Conservation (phyloP, 305 asterid species). For the Ilex paraguariensis region DNA sequence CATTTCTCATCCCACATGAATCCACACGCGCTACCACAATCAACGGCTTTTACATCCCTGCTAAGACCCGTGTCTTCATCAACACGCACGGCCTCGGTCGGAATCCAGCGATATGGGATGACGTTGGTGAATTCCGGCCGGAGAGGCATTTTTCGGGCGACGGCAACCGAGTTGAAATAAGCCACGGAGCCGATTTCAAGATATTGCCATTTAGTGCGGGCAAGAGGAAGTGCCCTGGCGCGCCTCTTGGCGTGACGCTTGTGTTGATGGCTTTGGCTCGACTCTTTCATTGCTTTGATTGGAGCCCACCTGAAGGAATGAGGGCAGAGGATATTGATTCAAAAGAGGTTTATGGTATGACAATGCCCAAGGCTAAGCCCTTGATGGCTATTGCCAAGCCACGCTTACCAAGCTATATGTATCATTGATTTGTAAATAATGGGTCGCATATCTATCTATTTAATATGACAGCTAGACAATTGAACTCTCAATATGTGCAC, state of each 20-base stretch:
- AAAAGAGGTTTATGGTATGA: slow-evolving; percentile 85
- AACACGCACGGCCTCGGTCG: slow-evolving; percentile 88
- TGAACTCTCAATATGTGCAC: too few relatives aligned
- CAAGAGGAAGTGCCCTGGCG: slow-evolving; percentile 91
- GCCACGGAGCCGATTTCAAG: slow-evolving; percentile 90
- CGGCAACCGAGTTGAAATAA: slow-evolving; percentile 77
- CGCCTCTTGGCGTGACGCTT: slow-evolving; percentile 83
- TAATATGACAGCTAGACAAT: too few relatives aligned
- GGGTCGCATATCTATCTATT: too few relatives aligned
- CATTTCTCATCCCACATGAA: slow-evolving; percentile 88
- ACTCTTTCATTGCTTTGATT: slow-evolving; percentile 68
- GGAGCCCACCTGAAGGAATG: slow-evolving; percentile 58
- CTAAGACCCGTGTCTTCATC: slow-evolving; percentile 85
- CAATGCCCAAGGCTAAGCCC: slow-evolving; percentile 87
- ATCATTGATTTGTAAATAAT: not conserved
- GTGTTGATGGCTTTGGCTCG: slow-evolving; percentile 90
- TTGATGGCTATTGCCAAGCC: slow-evolving; percentile 59
- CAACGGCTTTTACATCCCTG: slow-evolving; percentile 70
- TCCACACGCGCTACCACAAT: slow-evolving; percentile 59
- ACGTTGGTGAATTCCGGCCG: slow-evolving; percentile 63
- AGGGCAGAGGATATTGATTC: slow-evolving; percentile 64
- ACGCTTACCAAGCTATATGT: slow-evolving; percentile 25
- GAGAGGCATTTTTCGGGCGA: slow-evolving; percentile 61
- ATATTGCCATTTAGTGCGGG: slow-evolving; percentile 90
- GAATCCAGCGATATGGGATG: slow-evolving; percentile 66